Conservation (phyloP, 2,329 filamentous ascomycete genomes). For the Paracorniculantispora psalliotae region DNA sequence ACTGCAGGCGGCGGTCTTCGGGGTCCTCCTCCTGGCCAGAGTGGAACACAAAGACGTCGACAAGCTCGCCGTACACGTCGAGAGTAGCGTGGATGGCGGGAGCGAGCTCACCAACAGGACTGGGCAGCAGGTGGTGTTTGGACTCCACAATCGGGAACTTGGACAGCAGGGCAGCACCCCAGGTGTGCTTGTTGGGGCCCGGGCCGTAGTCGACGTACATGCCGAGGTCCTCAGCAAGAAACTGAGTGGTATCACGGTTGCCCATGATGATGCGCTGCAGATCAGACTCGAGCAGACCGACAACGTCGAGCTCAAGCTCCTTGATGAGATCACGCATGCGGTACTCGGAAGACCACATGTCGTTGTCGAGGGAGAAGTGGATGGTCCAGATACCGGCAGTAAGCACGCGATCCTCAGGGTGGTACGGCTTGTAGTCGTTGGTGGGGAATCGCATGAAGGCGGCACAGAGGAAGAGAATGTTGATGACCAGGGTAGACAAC, state of each 20-base stretch:
- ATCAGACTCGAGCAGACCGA: slow-evolving; percentile 91
- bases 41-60: slow-evolving; percentile 98
- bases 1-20: slow-evolving; percentile 83
- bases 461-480: slow-evolving; percentile 72
- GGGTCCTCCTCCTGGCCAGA: slow-evolving; percentile 96
- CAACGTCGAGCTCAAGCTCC: slow-evolving; percentile 93
- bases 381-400: slow-evolving; percentile 99
- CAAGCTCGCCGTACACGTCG: slow-evolving; percentile 80
- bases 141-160: slow-evolving; percentile 98
- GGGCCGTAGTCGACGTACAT: slow-evolving; percentile 99
- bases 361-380: slow-evolving; percentile 95
- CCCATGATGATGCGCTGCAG: slow-evolving; percentile 99
- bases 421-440: slow-evolving; percentile 87
- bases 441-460: slow-evolving; percentile 89
- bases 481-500: slow-evolving; percentile 63
- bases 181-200: slow-evolving; percentile 97
- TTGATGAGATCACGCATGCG: slow-evolving; percentile 88
- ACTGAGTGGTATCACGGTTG: slow-evolving; percentile 93
- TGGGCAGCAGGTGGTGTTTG: slow-evolving; percentile 90
- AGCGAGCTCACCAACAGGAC: slow-evolving; percentile 88
- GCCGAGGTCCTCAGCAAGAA: slow-evolving; percentile 88
- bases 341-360: slow-evolving; percentile 97
- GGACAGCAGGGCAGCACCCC: slow-evolving; percentile 86
- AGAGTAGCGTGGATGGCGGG: slow-evolving; percentile 96
- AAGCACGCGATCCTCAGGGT: slow-evolving; percentile 78